Conservation (phyloP, 495 filamentous ascomycete genomes). For the Choiromyces venosus region DNA sequence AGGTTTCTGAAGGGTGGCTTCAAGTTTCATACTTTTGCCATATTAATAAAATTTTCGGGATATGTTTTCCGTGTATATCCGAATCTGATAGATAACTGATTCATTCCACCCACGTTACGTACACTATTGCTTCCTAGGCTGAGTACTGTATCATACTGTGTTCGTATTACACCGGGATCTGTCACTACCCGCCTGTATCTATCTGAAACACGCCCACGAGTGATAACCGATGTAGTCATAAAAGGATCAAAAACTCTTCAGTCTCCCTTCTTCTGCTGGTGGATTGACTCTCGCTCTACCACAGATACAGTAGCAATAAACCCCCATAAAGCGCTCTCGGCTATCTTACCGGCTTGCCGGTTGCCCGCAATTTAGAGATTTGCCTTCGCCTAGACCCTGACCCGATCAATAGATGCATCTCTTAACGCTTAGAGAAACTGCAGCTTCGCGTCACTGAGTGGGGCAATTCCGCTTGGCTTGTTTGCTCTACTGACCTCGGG, state of each 20-base stretch:
- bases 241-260: background rate
- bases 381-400: background rate
- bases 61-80: background rate
- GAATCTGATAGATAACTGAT: background rate
- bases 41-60: background rate
- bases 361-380: background rate
- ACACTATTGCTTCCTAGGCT: background rate
- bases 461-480: background rate
- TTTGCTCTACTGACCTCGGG: background rate
- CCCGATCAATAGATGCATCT: background rate
- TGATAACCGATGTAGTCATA: background rate
- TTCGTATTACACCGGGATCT: background rate
- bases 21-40: background rate
- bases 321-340: background rate
- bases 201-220: background rate
- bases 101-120: background rate
- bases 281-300: background rate
- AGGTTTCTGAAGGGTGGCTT: background rate
- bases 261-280: background rate
- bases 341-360: background rate
- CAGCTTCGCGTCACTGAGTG: background rate
- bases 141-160: too few relatives aligned
- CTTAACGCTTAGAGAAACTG: background rate
- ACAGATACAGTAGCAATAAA: background rate
- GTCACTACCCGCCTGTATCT: background rate